phyloP scores from a whole-genome alignment of 2,329 filamentous ascomycete species.

The Xylaria sp. region DNA sequence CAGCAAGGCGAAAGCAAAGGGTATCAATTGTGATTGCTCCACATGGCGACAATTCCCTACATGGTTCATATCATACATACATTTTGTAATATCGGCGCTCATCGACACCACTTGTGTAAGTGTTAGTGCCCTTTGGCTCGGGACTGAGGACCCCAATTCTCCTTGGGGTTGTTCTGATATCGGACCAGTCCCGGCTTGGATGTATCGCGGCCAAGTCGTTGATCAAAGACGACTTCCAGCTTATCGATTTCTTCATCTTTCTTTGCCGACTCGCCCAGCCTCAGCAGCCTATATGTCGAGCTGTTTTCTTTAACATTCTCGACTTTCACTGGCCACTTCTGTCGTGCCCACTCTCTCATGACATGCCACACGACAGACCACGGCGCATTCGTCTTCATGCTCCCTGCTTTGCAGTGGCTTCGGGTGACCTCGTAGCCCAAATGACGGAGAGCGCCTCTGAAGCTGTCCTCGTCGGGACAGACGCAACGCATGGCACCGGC shows the following conservation, averaged over 20 bases:
- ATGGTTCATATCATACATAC: conserved; percentile 20
- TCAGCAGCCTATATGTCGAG: conserved; percentile 77
- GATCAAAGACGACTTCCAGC: conserved; percentile 74
- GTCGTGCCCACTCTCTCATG: conserved; percentile 90
- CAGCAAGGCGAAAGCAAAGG: conserved; percentile 39
- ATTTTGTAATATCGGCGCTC: not conserved
- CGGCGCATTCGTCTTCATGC: conserved; percentile 92
- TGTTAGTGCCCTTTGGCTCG: conserved; percentile 68
- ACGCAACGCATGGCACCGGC: conserved; percentile 81
- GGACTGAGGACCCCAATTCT: conserved; percentile 92
- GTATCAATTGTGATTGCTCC: conserved; percentile 46
- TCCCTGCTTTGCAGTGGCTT: conserved; percentile 89
- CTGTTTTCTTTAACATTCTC: conserved; percentile 75
- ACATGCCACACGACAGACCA: conserved; percentile 93
- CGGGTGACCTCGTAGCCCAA: conserved; percentile 86
- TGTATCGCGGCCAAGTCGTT: conserved; percentile 77
- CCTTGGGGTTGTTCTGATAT: conserved; percentile 89
- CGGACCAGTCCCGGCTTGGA: conserved; percentile 77
- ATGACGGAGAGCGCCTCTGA: conserved; percentile 83
- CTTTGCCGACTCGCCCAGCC: conserved; percentile 52
- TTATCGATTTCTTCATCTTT: conserved; percentile 49
- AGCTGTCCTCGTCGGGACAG: conserved; percentile 80
- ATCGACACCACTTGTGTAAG: not conserved
- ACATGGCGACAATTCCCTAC: conserved; percentile 17
- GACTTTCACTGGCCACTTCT: conserved; percentile 81